Base-by-base conservation (phyloP, 2,329 filamentous ascomycete genomes). In the Biscogniauxia mediterranea region DNA sequence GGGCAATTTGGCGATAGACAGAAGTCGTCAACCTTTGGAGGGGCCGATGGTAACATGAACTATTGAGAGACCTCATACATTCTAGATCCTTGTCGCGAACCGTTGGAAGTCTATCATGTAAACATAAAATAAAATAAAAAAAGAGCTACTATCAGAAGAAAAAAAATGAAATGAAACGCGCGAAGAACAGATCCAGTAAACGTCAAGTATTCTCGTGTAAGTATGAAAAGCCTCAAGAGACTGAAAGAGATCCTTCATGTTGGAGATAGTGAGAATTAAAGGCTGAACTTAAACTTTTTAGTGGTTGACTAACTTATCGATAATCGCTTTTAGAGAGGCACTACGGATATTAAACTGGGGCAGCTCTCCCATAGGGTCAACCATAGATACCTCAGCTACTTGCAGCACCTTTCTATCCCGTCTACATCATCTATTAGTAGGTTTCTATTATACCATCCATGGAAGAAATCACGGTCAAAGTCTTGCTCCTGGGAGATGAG, bases 401-500 rank as follows among this genome's bases (percentile, higher is more conserved):
- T 63, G 54, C 13, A 46, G 38, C 15, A n/a, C 13, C 38, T 46
- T 46, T 46, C 38, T 46, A 15, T 46, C 38, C 28, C 17, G 2
- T 46, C 5, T n/a, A 46, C 38, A 46, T 46, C 28, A 13, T 46
- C 38, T 32, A 13, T 9, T 32, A 9, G 28, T 23, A 23, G 5
- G 2, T 23, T 32, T 32, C 7, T 32, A 32, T 9, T 8, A 8
- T 9, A 50, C n/a, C 23, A 32, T 32, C 66, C 56, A 83, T 84
- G 80, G 81, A 85, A 56, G 67, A 76, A 46, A 73, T 81, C 58
- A 76, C 76, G 55, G 76, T 86, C 68, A 83, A 77, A n/a, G 75
- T 88, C 15, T 71, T 88, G 26, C 72, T 87, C 20, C 75, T 88
- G n/a, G 85, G 85, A 32, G 85, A 88, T 72, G 79, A 82, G 62